These are phyloP conservation scores for Oemleria cerasiformis DNA, from an alignment of 306 rosid species.

Conservation along the genomic window DNA sequence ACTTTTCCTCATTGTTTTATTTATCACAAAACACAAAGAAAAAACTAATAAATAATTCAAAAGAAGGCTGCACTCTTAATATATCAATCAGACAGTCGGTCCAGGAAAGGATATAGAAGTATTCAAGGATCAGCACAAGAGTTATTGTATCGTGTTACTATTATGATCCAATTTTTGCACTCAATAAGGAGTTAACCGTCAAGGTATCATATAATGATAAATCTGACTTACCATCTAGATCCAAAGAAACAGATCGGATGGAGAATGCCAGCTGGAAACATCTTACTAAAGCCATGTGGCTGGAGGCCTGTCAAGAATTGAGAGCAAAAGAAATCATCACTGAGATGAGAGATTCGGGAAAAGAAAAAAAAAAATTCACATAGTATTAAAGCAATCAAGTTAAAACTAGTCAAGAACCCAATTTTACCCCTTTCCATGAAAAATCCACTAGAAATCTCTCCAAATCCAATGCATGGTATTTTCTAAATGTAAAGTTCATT, in stretches of 20 bases:
- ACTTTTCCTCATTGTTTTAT: background rate
- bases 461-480: background rate
- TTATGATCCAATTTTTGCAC: slow-evolving; percentile 5
- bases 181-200: background rate
- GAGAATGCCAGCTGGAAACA: slow-evolving; percentile 95
- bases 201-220: background rate
- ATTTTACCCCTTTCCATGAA: background rate
- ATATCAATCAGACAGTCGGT: background rate
- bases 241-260: slow-evolving; percentile 58
- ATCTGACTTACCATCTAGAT: slow-evolving; percentile 57
- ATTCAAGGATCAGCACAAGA: background rate
- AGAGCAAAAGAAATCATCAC: slow-evolving; percentile 30
- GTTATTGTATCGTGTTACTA: background rate
- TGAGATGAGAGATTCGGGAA: background rate
- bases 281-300: slow-evolving; percentile 68
- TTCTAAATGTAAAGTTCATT: background rate
- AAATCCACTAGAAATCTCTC: background rate
- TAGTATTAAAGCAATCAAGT: background rate
- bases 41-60: background rate
- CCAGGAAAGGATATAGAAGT: background rate
- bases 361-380: background rate
- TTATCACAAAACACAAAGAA: background rate
- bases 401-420: background rate
- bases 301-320: slow-evolving; percentile 57
- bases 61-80: background rate